These are phyloP conservation scores for Penicillium sp. DNA, from an alignment of 2,329 filamentous ascomycete genomes.

Conservation along the genomic window DNA sequence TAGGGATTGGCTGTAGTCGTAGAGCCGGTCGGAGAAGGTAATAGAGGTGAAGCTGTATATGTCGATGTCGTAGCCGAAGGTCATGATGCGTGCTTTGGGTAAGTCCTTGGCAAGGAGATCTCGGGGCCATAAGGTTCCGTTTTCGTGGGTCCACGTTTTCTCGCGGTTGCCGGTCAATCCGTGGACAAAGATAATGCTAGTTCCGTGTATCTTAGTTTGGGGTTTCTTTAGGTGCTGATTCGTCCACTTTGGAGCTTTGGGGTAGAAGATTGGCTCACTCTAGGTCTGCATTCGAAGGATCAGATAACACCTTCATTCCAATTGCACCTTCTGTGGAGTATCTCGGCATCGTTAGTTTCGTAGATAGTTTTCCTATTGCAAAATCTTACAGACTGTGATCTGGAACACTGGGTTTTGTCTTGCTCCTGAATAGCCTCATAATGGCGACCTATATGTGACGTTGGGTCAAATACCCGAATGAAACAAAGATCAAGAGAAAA, in stretches of 20 bases:
- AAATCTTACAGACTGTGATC: background rate
- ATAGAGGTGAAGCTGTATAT: background rate
- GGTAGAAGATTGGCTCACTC: background rate
- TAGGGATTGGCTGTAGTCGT: slow-evolving; percentile 3
- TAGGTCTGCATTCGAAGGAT: background rate
- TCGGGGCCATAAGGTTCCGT: slow-evolving; percentile 27
- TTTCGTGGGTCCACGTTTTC: slow-evolving; percentile 12
- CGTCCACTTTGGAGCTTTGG: background rate
- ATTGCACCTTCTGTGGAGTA: background rate
- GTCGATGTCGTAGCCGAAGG: slow-evolving; percentile 6
- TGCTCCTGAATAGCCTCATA: slow-evolving; percentile 3
- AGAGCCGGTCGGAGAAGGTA: background rate
- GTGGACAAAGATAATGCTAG: slow-evolving; percentile 2
- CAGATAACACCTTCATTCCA: slow-evolving; percentile 2
- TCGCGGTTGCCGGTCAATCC: slow-evolving; percentile 2
- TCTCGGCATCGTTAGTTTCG: background rate
- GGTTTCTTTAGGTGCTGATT: background rate
- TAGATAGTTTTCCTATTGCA: background rate
- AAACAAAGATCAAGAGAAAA: too few relatives aligned
- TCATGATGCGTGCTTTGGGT: slow-evolving; percentile 4
- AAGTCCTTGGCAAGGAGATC: slow-evolving; percentile 20
- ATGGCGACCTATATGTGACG: background rate
- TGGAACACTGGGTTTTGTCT: background rate
- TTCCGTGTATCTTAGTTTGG: background rate
- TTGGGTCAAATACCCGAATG: background rate